These are phyloP conservation scores for Talaromyces sp. DNA, from an alignment of 2,329 filamentous ascomycete species.

Conservation along the genomic window DNA sequence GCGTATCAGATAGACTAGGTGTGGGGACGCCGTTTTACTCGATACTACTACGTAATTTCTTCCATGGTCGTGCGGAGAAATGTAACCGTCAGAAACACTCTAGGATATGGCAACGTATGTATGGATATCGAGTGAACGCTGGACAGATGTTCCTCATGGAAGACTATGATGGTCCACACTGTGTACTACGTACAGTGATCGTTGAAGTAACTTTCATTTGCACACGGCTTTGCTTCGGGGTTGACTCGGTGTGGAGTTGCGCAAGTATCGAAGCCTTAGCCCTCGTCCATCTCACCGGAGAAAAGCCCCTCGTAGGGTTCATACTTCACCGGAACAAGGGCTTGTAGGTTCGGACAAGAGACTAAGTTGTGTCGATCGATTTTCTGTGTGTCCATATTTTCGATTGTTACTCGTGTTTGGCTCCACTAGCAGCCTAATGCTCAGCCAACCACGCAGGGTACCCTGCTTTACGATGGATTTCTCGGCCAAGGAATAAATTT, in stretches of 20 bases:
- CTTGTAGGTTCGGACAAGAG: neutral
- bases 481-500: neutral
- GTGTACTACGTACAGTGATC: neutral
- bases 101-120: neutral
- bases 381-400: neutral
- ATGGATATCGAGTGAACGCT: neutral
- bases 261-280: neutral
- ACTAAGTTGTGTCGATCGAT: neutral
- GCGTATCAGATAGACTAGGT: neutral
- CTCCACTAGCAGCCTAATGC: neutral
- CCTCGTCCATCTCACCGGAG: neutral
- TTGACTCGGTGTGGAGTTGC: neutral
- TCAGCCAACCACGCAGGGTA: neutral
- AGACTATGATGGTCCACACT: neutral
- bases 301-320: neutral
- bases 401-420: neutral
- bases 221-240: neutral
- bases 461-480: neutral
- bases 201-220: neutral
- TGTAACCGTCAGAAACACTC: no score
- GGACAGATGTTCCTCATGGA: neutral
- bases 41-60: neutral
- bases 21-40: neutral
- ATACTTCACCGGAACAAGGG: neutral
- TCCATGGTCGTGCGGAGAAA: no score